Evolutionary conservation across 371 early-diverging fungal species (phyloP).

Genomic region (Thermomucor indicae-seudaticae): DNA sequence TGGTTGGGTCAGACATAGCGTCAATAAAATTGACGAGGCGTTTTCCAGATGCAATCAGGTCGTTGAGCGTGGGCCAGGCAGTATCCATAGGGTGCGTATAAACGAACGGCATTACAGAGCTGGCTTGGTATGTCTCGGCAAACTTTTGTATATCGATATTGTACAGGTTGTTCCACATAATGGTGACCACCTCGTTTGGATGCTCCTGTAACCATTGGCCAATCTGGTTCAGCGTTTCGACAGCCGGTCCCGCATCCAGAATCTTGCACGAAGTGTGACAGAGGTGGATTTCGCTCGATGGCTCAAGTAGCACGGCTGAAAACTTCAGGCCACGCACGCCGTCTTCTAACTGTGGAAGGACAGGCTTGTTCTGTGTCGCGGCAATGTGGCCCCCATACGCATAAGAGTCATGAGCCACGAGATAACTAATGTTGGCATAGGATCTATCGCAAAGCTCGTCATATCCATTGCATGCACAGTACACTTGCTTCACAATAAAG

Average conservation of each 20-base stretch:
- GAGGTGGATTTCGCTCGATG: slow-evolving; percentile 47
- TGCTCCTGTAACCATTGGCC: slow-evolving; percentile 53
- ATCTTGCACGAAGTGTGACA: slow-evolving; percentile 62
- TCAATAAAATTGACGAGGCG: slow-evolving; percentile 67
- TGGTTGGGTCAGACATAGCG: slow-evolving; percentile 33
- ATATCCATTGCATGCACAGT: slow-evolving; percentile 75
- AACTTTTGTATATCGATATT: slow-evolving; percentile 38
- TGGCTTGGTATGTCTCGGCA: slow-evolving; percentile 40
- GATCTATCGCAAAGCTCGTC: slow-evolving; percentile 47
- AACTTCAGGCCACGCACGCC: slow-evolving; percentile 74
- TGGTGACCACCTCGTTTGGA: slow-evolving; percentile 64
- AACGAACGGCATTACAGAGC: slow-evolving; percentile 48
- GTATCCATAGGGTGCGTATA: slow-evolving; percentile 23
- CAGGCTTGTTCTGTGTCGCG: slow-evolving; percentile 58
- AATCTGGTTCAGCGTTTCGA: slow-evolving; percentile 42
- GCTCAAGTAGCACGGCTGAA: slow-evolving; percentile 56
- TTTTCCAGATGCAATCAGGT: slow-evolving; percentile 58
- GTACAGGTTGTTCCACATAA: slow-evolving; percentile 68
- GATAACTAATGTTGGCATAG: slow-evolving; percentile 56
- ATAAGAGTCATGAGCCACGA: slow-evolving; percentile 73
- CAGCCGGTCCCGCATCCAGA: slow-evolving; percentile 55
- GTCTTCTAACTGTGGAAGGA: slow-evolving; percentile 58
- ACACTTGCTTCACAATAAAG: too few species aligned
- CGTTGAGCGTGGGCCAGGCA: slow-evolving; percentile 65
- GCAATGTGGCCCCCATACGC: slow-evolving; percentile 48